Conservation (phyloP, 805 yeast genomes). For the Yamadazyma insecticola region DNA sequence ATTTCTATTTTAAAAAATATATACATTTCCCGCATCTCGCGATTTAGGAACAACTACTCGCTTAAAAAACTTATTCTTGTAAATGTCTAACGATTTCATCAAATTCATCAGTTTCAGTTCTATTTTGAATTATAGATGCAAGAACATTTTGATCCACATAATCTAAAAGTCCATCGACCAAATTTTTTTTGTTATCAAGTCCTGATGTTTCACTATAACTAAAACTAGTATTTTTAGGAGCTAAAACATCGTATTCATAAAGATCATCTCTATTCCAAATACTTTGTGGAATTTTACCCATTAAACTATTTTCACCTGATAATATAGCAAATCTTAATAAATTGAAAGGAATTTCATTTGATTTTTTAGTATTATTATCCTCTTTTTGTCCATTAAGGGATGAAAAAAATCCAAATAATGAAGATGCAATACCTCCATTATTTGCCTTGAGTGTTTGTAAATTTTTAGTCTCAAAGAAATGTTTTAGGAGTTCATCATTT, state of each 20-base stretch:
- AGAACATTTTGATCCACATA: slow-evolving; percentile 45
- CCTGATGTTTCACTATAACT: slow-evolving; percentile 39
- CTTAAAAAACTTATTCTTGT: too few species aligned
- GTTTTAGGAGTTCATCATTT: slow-evolving; percentile 32
- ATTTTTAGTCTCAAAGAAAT: slow-evolving; percentile 10
- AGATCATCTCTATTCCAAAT: slow-evolving; percentile 61
- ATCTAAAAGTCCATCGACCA: slow-evolving; percentile 31
- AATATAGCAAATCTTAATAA: slow-evolving; percentile 63
- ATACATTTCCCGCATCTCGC: slow-evolving; percentile 6
- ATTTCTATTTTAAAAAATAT: slow-evolving; percentile 16
- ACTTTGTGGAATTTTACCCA: slow-evolving; percentile 62
- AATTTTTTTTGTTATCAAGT: slow-evolving; percentile 9
- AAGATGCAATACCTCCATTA: slow-evolving; percentile 8
- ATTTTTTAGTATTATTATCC: not conserved
- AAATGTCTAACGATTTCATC: slow-evolving; percentile 20
- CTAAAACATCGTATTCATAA: slow-evolving; percentile 68
- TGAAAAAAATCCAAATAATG: slow-evolving; percentile 12
- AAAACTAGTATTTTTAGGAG: slow-evolving; percentile 41
- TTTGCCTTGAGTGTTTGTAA: slow-evolving; percentile 1
- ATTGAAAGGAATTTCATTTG: slow-evolving; percentile 49
- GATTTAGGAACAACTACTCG: too few species aligned
- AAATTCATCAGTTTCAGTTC: slow-evolving; percentile 22
- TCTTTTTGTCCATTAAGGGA: slow-evolving; percentile 2
- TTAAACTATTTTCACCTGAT: slow-evolving; percentile 65
- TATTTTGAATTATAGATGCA: slow-evolving; percentile 37